These are phyloP conservation scores for Mycena maculata DNA, from an alignment of 768 basidiomycete genomes.

Conservation along the genomic window DNA sequence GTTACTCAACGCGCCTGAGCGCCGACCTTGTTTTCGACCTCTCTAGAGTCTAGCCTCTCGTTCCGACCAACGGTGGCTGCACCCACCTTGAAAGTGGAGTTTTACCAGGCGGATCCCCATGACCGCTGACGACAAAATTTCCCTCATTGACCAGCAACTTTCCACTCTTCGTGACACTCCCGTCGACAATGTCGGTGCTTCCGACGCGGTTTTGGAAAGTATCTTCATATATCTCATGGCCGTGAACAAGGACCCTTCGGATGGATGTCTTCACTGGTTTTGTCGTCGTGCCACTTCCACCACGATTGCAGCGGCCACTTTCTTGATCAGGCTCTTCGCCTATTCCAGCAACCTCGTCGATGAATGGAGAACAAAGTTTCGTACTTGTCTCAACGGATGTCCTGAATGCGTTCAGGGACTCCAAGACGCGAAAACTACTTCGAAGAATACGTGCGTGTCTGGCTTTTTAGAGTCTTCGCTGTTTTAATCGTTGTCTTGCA, in stretches of 20 bases:
- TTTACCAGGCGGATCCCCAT: conserved; percentile 34
- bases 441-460: conserved; percentile 76
- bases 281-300: conserved; percentile 70
- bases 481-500: conserved; percentile 45
- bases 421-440: conserved; percentile 70
- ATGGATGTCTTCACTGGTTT: conserved; percentile 79
- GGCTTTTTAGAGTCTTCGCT: not conserved
- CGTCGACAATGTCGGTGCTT: conserved; percentile 59
- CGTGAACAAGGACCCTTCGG: conserved; percentile 50
- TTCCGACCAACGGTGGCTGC: not conserved
- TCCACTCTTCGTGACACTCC: conserved; percentile 68
- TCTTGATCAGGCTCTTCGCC: conserved; percentile 85
- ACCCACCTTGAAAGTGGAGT: not conserved
- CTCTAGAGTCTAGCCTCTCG: no score
- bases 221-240: conserved; percentile 68
- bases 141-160: conserved; percentile 62
- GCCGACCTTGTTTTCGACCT: no score
- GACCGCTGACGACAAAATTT: conserved; percentile 24
- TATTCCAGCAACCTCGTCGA: conserved; percentile 71
- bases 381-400: conserved; percentile 70
- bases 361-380: conserved; percentile 71
- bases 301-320: conserved; percentile 77
- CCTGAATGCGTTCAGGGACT: conserved; percentile 76
- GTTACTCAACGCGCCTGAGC: not conserved
- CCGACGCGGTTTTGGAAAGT: conserved; percentile 60